These are phyloP conservation scores for Ensete glaucum DNA, from an alignment of 176 grass and related monocot species.

Conservation along the genomic window DNA sequence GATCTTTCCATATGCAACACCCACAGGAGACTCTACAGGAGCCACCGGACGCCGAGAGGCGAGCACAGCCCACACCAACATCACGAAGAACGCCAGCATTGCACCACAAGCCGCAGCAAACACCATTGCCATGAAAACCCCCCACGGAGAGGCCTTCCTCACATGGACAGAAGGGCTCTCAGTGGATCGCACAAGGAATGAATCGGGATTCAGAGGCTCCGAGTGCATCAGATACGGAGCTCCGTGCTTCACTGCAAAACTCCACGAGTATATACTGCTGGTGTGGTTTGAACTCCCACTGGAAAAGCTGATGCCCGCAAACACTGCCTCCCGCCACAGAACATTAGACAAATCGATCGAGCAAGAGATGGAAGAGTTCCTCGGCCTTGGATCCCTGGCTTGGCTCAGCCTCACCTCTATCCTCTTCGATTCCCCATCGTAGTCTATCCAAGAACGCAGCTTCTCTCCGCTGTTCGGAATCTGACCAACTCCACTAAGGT, in stretches of 20 bases:
- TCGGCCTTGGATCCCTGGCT: constrained; percentile 17
- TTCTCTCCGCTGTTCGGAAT: neutral
- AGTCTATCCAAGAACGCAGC: constrained; percentile 72
- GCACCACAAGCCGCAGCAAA: constrained; percentile 65
- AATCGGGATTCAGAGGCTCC: constrained; percentile 50
- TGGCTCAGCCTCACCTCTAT: constrained; percentile 42
- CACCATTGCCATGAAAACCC: constrained; percentile 32
- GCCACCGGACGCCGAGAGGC: constrained; percentile 42
- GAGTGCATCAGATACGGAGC: constrained; percentile 61
- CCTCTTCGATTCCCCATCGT: constrained; percentile 33
- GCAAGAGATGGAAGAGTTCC: constrained; percentile 31
- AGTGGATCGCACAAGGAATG: constrained; percentile 21
- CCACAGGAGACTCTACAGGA: constrained; percentile 54
- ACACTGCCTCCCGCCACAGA: constrained; percentile 25
- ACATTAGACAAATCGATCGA: constrained; percentile 40
- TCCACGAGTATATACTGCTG: constrained; percentile 66
- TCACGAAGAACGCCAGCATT: constrained; percentile 44
- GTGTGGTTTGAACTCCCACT: constrained; percentile 30
- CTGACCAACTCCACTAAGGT: constrained; percentile 2
- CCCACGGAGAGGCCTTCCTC: constrained; percentile 36
- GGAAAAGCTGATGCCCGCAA: constrained; percentile 33
- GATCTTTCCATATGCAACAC: constrained; percentile 80
- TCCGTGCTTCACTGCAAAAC: constrained; percentile 31
- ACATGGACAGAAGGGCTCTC: constrained; percentile 9
- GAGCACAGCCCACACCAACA: constrained; percentile 54